phyloP scores from a whole-genome alignment of 352 stramenopile species.

The Lagenidium sp. region DNA sequence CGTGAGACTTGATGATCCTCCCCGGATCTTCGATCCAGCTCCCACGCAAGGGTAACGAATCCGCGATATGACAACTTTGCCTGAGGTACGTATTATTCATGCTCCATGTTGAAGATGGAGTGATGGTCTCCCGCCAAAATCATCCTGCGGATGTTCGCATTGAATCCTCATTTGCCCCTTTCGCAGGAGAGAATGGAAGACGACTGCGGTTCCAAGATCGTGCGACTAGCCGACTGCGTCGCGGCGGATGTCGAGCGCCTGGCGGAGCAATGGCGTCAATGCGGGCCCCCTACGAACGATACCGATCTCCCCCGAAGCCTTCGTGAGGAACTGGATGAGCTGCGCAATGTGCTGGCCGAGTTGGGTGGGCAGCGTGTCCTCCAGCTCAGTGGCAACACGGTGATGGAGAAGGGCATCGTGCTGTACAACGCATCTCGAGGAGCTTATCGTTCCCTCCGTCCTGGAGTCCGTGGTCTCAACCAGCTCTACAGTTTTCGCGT shows the following conservation, averaged over 20 bases:
- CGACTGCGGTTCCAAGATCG: background rate
- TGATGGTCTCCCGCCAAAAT: no score
- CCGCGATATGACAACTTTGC: no score
- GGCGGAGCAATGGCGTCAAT: background rate
- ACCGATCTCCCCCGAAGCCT: no score
- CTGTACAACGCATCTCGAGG: slow-evolving; percentile 57
- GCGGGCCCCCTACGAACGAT: background rate
- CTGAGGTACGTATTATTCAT: no score
- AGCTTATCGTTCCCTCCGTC: no score
- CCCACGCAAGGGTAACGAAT: no score
- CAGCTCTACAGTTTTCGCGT: slow-evolving; percentile 11
- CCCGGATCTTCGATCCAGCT: no score
- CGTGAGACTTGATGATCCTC: no score
- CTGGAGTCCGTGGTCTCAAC: no score
- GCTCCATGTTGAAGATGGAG: no score
- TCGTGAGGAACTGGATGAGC: slow-evolving; percentile 6
- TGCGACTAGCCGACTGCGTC: slow-evolving; percentile 4
- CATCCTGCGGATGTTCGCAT: no score
- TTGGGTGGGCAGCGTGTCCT: slow-evolving; percentile 19
- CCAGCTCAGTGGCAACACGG: slow-evolving; percentile 12
- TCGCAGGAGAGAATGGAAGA: no score
- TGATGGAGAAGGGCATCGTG: slow-evolving; percentile 58
- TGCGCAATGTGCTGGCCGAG: slow-evolving; percentile 20
- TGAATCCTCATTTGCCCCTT: slow-evolving; percentile 1
- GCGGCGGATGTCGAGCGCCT: background rate